phyloP scores from a whole-genome alignment of 768 basidiomycete genomes.

The Trametes cingulata region DNA sequence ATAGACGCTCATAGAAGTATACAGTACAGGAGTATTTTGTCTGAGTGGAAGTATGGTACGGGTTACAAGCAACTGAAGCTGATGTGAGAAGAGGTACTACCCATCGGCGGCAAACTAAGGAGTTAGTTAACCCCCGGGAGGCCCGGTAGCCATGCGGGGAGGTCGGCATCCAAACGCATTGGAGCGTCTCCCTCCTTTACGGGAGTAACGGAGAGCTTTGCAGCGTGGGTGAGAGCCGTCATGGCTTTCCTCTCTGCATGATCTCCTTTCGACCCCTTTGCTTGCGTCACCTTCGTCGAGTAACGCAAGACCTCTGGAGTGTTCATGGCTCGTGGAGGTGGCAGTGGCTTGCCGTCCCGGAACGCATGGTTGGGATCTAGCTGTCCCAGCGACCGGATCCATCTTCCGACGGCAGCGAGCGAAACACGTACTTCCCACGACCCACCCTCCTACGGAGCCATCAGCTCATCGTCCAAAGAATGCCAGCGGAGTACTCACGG shows the following conservation, averaged over 20 bases:
- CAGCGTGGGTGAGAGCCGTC: constrained; percentile 49
- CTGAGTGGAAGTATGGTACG: too few relatives aligned
- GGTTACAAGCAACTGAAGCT: too few relatives aligned
- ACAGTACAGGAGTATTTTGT: background rate
- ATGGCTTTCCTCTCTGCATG: constrained; percentile 24
- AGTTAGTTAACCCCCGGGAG: constrained; percentile 16
- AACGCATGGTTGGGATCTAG: constrained; percentile 44
- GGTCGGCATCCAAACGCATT: constrained; percentile 33
- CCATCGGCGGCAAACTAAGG: too few relatives aligned
- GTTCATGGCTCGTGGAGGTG: constrained; percentile 31
- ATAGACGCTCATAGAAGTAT: background rate
- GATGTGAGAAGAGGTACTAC: too few relatives aligned
- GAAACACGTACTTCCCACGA: constrained; percentile 63
- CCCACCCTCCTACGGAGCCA: constrained; percentile 50
- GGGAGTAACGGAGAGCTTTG: constrained; percentile 43
- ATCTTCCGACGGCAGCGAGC: constrained; percentile 54
- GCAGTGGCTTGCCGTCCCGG: constrained; percentile 41
- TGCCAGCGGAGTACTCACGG: constrained; percentile 30
- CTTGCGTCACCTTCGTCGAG: constrained; percentile 9
- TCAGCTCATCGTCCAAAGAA: background rate
- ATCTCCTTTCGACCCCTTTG: constrained; percentile 5
- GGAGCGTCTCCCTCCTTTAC: constrained; percentile 42
- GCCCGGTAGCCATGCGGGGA: constrained; percentile 33
- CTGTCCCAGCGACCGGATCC: constrained; percentile 56
- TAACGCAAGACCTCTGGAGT: constrained; percentile 39